Evolutionary conservation across 2,329 filamentous ascomycete genomes (phyloP).

Genomic region (Geoglossum cookeanum): DNA sequence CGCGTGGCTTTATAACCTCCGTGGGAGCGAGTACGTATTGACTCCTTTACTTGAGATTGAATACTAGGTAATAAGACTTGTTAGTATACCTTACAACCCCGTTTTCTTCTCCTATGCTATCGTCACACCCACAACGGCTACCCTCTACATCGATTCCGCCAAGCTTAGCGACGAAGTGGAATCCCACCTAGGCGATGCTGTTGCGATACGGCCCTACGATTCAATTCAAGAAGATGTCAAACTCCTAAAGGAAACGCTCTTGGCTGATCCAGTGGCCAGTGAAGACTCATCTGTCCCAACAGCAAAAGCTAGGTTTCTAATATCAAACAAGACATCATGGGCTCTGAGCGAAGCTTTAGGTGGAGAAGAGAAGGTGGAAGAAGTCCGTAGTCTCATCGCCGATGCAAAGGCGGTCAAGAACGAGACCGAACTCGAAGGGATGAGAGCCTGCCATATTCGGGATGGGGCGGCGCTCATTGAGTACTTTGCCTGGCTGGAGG

Average conservation of each 20-base stretch:
- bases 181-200: conserved; percentile 47
- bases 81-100: conserved; percentile 79
- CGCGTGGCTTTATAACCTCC: conserved; percentile 95
- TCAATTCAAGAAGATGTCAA: conserved; percentile 64
- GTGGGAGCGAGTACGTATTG: conserved; percentile 53
- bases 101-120: conserved; percentile 96
- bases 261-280: conserved; percentile 14
- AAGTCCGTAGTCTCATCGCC: conserved; percentile 67
- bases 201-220: conserved; percentile 65
- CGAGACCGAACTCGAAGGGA: conserved; percentile 69
- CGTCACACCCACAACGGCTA: conserved; percentile 55
- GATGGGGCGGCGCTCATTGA: conserved; percentile 81
- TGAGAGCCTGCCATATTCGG: conserved; percentile 83
- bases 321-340: conserved; percentile 86
- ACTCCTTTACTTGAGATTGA: not conserved
- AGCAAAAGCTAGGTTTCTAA: conserved; percentile 47
- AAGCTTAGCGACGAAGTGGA: conserved; percentile 55
- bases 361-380: conserved; percentile 68
- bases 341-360: conserved; percentile 73
- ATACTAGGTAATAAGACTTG: not conserved
- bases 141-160: conserved; percentile 64
- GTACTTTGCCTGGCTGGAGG: conserved; percentile 93
- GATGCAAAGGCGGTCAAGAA: conserved; percentile 95
- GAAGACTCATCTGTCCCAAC: conserved; percentile 17
- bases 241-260: conserved; percentile 30